Conservation (phyloP, 805 yeast genomes). For the Blastobotrys muscicola region DNA sequence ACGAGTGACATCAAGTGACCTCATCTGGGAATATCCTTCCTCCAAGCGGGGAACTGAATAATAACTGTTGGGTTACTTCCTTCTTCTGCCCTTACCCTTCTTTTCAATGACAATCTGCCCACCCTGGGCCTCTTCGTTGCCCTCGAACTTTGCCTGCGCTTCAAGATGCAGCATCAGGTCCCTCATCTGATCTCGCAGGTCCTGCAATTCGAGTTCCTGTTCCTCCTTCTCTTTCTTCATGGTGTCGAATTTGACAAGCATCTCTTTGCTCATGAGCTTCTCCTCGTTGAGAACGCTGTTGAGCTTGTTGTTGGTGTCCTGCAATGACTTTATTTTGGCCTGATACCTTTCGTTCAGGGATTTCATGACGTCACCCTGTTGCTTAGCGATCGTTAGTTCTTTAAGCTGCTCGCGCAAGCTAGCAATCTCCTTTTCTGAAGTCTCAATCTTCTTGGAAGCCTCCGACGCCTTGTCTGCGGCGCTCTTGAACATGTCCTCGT, state of each 20-base stretch:
- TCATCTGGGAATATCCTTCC: background rate
- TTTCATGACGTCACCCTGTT: constrained; percentile 9
- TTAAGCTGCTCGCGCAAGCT: constrained; percentile 10
- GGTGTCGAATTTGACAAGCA: constrained; percentile 33
- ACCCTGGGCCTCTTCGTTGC: constrained; percentile 59
- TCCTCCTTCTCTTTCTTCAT: constrained; percentile 22
- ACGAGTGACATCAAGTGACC: background rate
- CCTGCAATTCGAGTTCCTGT: constrained; percentile 20
- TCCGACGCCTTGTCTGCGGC: constrained; percentile 23
- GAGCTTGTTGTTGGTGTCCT: constrained; percentile 22
- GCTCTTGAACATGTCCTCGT: constrained; percentile 44
- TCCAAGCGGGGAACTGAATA: background rate
- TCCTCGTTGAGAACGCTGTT: constrained; percentile 38
- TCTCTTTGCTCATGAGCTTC: constrained; percentile 33
- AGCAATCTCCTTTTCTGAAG: constrained; percentile 14
- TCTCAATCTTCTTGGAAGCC: constrained; percentile 18
- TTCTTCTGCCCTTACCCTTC: constrained; percentile 3
- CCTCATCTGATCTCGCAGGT: constrained; percentile 29
- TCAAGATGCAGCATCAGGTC: constrained; percentile 79
- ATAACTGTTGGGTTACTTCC: background rate
- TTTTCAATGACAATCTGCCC: constrained; percentile 35
- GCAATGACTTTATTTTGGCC: constrained; percentile 14
- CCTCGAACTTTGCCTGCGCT: constrained; percentile 59
- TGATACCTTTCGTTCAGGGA: constrained; percentile 2
- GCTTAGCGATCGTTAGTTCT: background rate